Conservation (phyloP, 192 early-diverging fungal genomes). For the Linnemannia zychae region DNA sequence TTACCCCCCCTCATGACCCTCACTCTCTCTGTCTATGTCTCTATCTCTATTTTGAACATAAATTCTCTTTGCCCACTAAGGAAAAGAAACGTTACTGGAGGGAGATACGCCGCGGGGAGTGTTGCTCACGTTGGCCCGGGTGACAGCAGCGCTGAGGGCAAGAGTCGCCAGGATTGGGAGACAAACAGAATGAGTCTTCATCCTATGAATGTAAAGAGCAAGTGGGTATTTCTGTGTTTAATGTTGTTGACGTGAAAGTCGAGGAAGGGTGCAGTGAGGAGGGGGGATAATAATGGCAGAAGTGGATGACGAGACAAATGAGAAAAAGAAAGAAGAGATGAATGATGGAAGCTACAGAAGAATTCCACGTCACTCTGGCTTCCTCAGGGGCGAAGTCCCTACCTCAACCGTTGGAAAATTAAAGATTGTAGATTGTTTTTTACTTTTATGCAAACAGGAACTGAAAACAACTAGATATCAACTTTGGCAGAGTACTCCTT, state of each 20-base stretch:
- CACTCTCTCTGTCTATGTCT: no score
- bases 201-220: not conserved
- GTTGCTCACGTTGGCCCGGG: not conserved
- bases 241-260: not conserved
- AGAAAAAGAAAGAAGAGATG: not conserved
- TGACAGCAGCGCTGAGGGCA: constrained; percentile 21
- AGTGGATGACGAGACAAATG: not conserved
- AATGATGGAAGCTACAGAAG: not conserved
- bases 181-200: constrained; percentile 21
- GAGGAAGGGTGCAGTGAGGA: not conserved
- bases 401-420: not conserved
- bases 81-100: constrained; percentile 13
- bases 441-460: not conserved
- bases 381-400: not conserved
- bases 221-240: not conserved
- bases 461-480: constrained; percentile 19
- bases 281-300: not conserved
- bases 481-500: constrained; percentile 55
- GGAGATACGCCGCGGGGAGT: constrained; percentile 38
- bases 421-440: not conserved
- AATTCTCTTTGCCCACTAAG: no score
- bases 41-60: not conserved
- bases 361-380: not conserved
- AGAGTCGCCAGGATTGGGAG: constrained; percentile 35
- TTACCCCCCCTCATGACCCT: no score